Evolutionary conservation across 805 yeast genomes (phyloP).

Genomic region (Suhomyces sp.): DNA sequence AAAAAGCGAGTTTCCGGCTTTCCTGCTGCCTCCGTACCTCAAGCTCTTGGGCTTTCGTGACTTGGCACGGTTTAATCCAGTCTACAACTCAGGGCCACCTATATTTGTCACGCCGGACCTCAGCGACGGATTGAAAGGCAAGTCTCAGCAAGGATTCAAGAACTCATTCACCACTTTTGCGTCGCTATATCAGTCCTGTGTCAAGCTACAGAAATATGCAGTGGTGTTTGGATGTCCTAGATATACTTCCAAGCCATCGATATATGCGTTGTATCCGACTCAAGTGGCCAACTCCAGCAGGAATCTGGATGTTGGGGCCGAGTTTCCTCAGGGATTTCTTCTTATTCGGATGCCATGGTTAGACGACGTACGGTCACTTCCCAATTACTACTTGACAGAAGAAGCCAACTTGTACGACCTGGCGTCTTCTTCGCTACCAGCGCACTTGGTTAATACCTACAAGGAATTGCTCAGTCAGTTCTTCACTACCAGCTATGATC

Average conservation of each 20-base stretch:
- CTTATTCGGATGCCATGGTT: conserved; percentile 66
- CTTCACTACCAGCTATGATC: conserved; percentile 48
- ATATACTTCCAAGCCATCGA: conserved; percentile 49
- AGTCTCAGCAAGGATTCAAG: conserved; percentile 34
- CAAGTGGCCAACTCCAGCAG: conserved; percentile 19
- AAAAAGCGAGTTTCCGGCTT: conserved; percentile 5
- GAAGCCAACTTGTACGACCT: conserved; percentile 8
- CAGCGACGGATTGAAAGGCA: conserved; percentile 34
- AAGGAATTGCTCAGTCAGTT: conserved; percentile 36
- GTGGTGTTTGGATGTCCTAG: conserved; percentile 70
- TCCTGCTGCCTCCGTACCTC: conserved; percentile 45
- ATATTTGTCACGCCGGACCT: conserved; percentile 65
- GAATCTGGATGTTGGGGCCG: conserved; percentile 7
- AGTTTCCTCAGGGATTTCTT: conserved; percentile 71
- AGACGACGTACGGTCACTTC: conserved; percentile 71
- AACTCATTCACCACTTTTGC: conserved; percentile 70
- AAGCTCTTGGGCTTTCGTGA: conserved; percentile 67
- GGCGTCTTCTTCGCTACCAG: conserved; percentile 19
- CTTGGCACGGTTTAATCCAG: conserved; percentile 43
- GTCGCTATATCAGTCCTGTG: conserved; percentile 61
- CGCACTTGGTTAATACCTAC: conserved; percentile 18
- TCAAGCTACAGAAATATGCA: conserved; percentile 51
- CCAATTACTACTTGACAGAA: conserved; percentile 32
- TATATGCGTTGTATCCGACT: conserved; percentile 63
- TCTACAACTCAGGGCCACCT: conserved; percentile 53